Percentiles rank a stretch among this genome's conserved stretches.
phyloP scores from a whole-genome alignment of 805 yeast species.

The Teunomyces cretensis region DNA sequence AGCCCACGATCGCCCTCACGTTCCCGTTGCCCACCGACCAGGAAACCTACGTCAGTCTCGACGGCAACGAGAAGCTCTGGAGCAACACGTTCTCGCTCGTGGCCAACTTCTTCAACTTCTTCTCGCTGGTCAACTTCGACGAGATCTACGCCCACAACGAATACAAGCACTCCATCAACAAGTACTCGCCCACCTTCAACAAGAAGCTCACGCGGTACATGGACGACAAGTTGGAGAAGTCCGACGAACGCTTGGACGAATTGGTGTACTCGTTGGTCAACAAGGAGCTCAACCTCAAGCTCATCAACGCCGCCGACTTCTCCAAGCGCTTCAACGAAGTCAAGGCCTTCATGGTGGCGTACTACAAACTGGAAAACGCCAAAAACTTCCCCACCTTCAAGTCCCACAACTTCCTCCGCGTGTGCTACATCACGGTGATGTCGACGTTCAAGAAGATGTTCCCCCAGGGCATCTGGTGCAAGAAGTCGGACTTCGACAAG shows the following conservation, averaged over 20 bases:
- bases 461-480: conserved; percentile 44
- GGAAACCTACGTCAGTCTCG: conserved; percentile 27
- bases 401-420: conserved; percentile 24
- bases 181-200: conserved; percentile 27
- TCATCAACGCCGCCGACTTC: conserved; percentile 34
- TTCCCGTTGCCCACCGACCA: conserved; percentile 42
- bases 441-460: conserved; percentile 34
- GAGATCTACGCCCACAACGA: conserved; percentile 35
- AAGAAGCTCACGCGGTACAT: conserved; percentile 27
- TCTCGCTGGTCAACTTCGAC: conserved; percentile 27
- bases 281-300: conserved; percentile 37
- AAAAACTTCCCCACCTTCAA: conserved; percentile 37
- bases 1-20: conserved; percentile 31
- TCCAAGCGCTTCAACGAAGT: conserved; percentile 33
- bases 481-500: conserved; percentile 25
- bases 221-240: conserved; percentile 30
- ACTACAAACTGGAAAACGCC: conserved; percentile 34
- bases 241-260: conserved; percentile 36
- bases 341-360: conserved; percentile 37
- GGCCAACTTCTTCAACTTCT: conserved; percentile 30
- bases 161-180: conserved; percentile 33
- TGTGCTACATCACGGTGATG: conserved; percentile 41
- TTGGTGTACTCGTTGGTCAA: conserved; percentile 34
- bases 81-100: conserved; percentile 20
- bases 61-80: conserved; percentile 28